These are phyloP conservation scores for Phytophthora gonapodyides DNA, from an alignment of 352 stramenopile species.

Conservation along the genomic window DNA sequence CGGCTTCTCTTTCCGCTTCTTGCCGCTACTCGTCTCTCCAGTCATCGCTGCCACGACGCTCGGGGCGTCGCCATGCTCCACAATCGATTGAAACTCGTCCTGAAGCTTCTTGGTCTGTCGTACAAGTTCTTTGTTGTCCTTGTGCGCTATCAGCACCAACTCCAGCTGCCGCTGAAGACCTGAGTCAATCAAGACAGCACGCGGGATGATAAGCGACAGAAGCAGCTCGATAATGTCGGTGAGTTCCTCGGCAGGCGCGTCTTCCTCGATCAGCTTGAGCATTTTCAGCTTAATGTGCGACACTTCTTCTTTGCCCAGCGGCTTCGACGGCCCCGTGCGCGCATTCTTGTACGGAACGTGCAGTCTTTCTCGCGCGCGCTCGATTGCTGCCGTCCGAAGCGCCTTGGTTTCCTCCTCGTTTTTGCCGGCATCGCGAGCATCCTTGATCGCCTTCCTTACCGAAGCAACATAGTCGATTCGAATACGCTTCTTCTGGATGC, in stretches of 20 bases:
- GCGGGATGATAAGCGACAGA: slow-evolving; percentile 77
- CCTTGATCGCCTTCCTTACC: slow-evolving; percentile 78
- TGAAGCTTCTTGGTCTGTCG: slow-evolving; percentile 80
- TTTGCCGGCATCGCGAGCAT: slow-evolving; percentile 75
- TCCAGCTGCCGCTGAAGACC: slow-evolving; percentile 76
- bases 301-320: slow-evolving; percentile 81
- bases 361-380: slow-evolving; percentile 74
- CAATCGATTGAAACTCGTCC: slow-evolving; percentile 80
- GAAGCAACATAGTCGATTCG: slow-evolving; percentile 88
- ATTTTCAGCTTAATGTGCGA: slow-evolving; percentile 87
- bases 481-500: slow-evolving; percentile 79
- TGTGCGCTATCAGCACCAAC: slow-evolving; percentile 76
- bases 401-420: slow-evolving; percentile 80
- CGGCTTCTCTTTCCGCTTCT: slow-evolving; percentile 58
- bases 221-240: slow-evolving; percentile 86
- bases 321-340: slow-evolving; percentile 70
- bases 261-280: slow-evolving; percentile 84
- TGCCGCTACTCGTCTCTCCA: slow-evolving; percentile 25
- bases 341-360: slow-evolving; percentile 84
- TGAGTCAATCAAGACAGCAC: slow-evolving; percentile 75
- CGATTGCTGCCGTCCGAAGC: slow-evolving; percentile 70
- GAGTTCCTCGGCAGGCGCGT: slow-evolving; percentile 72
- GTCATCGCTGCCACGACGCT: slow-evolving; percentile 33
- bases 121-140: slow-evolving; percentile 88
- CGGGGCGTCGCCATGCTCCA: slow-evolving; percentile 51